Base-by-base conservation (phyloP, 2,329 filamentous ascomycete genomes). In the Phaeoacremonium minimum region DNA sequence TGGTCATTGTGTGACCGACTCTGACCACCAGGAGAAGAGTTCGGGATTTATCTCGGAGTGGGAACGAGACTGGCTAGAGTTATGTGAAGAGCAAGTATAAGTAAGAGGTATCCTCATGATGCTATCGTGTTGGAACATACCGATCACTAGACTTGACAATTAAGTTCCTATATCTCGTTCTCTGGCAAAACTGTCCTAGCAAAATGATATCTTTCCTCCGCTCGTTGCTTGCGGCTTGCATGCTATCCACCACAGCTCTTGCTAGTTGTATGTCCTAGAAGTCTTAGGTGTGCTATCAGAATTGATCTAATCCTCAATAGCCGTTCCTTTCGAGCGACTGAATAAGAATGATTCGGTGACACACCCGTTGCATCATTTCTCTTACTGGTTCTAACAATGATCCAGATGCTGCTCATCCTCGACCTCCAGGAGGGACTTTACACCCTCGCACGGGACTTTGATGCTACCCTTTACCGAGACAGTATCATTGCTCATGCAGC, bases 401-500 rank as follows among this genome's bases (percentile, higher is more conserved):
- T 7, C 2, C 38, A 74, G 67, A 55, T 73, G 22, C 69, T 82
- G 33, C 55, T 82, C 16, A 69, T 81, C 32, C 64, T 81, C 28
- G 77, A 81, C 47, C 61, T 78, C 38, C 77, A 81, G 52, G 68
- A 75, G 42, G 78, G 77, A 17, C 69, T 82, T 29, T 78, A 71
- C 52, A 60, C 63, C 30, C 48, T 77, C 6, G 80, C 80, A 26
- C 73, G 81, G 28, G 85, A 90, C 60, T 86, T 74, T 51, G 73
- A 82, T 38, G 64, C 78, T 11, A 76, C 71, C 8, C 69, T 82
- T 22, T 89, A 77, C 67, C 71, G 74, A 42, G 75, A 83, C 53
- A 77, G 77, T 56, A 77, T 87, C 44, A 61, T 85, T 29, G 83
- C 79, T 2, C 84, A 87, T 46, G 74, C 83, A 14, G 73, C 74